Evolutionary conservation across 768 basidiomycete species (phyloP), one percentile per base, ranked within the genome.

Genomic region (Hebeloma cylindrosporum): DNA sequence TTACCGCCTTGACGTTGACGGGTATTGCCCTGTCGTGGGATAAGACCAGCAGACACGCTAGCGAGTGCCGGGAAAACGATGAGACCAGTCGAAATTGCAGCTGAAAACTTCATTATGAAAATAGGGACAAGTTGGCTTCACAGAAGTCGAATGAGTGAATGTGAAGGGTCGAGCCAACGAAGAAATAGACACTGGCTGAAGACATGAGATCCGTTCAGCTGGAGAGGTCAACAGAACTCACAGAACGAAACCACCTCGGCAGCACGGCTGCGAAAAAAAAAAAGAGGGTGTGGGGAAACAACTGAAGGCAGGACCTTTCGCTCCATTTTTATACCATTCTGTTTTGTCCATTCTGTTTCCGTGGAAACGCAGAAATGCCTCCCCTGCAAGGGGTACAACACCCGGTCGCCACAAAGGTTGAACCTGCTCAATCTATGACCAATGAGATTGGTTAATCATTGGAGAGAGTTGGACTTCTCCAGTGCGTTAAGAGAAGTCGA

Each of bases 251-350:
- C 26, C 27, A 30, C 21, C 40, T 34, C 30, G 37, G 71, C 80
- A 81, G 79, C 80, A 48, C 79, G 61, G 80, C 78, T 80, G 80
- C 77, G 23, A 51, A 57, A 60, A 58, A 56, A 54, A 50, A 57
- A 60, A 53, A 36, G 38, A 51, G 57, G 50, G 47, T 47, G 51
- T 57, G 48, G 52, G 30, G 46, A 59, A 56, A 51, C 58, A 60
- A 58, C 56, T 48, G 47, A 56, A 54, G 59, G 54, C 52, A n/a
- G n/a, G n/a, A n/a, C n/a, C n/a, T n/a, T n/a, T n/a, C n/a, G n/a
- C n/a, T n/a, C n/a, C n/a, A n/a, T n/a, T n/a, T n/a, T n/a, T n/a
- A n/a, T n/a, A n/a, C n/a, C 38, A 45, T 45, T 33, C 30, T 21
- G 29, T 20, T 38, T 39, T 48, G 50, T 20, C 44, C 32, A 39